phyloP scores from a whole-genome alignment of 805 yeast genomes.

The Naumovozyma dairenensis region DNA sequence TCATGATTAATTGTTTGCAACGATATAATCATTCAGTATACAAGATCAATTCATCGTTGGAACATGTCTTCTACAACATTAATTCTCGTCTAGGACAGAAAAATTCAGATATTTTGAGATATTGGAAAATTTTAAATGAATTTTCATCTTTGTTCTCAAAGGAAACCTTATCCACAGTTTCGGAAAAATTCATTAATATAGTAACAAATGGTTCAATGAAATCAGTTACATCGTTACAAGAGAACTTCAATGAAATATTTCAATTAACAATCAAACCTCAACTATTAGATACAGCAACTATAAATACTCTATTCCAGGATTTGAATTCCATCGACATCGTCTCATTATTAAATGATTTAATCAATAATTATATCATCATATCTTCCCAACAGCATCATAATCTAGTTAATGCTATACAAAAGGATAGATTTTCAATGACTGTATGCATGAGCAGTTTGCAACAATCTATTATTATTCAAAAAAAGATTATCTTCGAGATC shows the following conservation, averaged over 20 bases:
- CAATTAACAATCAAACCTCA: constrained; percentile 32
- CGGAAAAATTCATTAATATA: constrained; percentile 31
- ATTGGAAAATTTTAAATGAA: constrained; percentile 29
- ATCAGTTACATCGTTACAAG: constrained; percentile 25
- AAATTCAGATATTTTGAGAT: constrained; percentile 24
- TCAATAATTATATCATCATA: constrained; percentile 21
- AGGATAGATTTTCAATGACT: constrained; percentile 17
- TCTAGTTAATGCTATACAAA: constrained; percentile 18
- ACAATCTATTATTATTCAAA: constrained; percentile 24
- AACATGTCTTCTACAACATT: constrained; percentile 20
- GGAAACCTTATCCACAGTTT: constrained; percentile 28
- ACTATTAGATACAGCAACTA: constrained; percentile 32
- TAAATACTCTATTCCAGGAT: constrained; percentile 33
- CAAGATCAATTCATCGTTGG: constrained; percentile 21
- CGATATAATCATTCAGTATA: constrained; percentile 27
- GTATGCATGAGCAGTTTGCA: constrained; percentile 22
- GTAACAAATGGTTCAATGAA: constrained; percentile 27
- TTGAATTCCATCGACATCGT: constrained; percentile 33
- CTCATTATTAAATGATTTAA: constrained; percentile 30
- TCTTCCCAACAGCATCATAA: constrained; percentile 3
- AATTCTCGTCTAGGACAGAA: constrained; percentile 7
- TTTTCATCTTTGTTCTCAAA: constrained; percentile 34
- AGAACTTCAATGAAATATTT: constrained; percentile 30
- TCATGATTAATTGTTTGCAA: constrained; percentile 23
- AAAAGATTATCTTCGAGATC: constrained; percentile 26